Conservation (phyloP, 1,284 basidiomycete genomes). For the Tilletia setariae region DNA sequence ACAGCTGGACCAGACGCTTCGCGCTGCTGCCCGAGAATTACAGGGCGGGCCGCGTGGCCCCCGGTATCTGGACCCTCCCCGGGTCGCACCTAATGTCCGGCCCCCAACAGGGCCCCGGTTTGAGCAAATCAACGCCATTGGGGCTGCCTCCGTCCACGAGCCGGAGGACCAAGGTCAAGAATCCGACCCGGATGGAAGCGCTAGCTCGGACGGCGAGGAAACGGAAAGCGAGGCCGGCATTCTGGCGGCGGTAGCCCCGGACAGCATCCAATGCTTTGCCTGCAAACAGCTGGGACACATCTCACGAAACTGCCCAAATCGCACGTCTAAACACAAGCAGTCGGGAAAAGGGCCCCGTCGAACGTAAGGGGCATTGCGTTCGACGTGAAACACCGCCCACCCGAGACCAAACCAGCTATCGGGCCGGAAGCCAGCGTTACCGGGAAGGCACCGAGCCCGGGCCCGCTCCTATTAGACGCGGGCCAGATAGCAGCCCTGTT, state of each 20-base stretch:
- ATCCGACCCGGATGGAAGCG: not conserved
- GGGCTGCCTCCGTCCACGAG: not conserved
- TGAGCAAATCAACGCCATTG: not conserved
- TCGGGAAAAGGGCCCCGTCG: not conserved
- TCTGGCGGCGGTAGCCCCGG: not conserved
- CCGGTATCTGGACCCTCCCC: too few species aligned
- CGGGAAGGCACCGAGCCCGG: not conserved
- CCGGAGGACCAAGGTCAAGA: too few species aligned
- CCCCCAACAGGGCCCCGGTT: too few species aligned
- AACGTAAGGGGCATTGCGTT: not conserved
- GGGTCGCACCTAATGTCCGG: not conserved
- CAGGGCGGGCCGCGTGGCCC: too few species aligned
- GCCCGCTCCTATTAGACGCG: not conserved
- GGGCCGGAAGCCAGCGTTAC: too few species aligned
- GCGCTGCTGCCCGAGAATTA: not conserved
- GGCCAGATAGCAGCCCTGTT: conserved; percentile 3
- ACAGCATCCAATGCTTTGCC: not conserved
- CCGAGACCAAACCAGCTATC: too few species aligned
- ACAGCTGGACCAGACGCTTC: not conserved
- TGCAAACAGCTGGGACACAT: not conserved
- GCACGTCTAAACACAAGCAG: not conserved
- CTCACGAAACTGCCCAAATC: not conserved
- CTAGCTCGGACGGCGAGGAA: not conserved
- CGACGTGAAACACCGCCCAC: conserved; percentile 1
- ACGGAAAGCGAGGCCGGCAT: too few species aligned